These are phyloP conservation scores for Xanthoconium purpureum DNA, from an alignment of 768 basidiomycete genomes.

Conservation along the genomic window DNA sequence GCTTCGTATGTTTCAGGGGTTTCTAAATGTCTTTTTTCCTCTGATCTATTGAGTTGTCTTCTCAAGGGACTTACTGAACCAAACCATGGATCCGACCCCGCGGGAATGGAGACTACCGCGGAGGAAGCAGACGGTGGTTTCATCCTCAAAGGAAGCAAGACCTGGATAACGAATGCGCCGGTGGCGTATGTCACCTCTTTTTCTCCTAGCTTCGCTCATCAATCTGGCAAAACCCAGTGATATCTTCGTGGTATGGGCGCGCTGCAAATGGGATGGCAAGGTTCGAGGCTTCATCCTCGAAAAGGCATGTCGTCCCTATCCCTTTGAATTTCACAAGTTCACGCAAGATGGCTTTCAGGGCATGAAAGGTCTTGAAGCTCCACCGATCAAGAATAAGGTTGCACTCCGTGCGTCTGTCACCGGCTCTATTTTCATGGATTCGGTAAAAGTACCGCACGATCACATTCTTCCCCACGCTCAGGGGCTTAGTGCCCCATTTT, in stretches of 20 bases:
- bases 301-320: constrained; percentile 49
- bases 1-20: constrained; percentile 65
- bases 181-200: constrained; percentile 59
- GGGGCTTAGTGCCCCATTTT: constrained; percentile 84
- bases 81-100: constrained; percentile 95
- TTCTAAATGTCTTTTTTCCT: neutral
- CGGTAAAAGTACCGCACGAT: constrained; percentile 71
- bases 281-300: constrained; percentile 89
- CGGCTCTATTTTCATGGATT: constrained; percentile 90
- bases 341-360: constrained; percentile 46
- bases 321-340: neutral
- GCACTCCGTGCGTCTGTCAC: constrained; percentile 83
- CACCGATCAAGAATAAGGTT: constrained; percentile 89
- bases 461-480: constrained; percentile 73
- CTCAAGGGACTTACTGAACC: constrained; percentile 89
- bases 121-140: constrained; percentile 84
- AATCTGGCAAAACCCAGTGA: constrained; percentile 48
- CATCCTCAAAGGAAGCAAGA: constrained; percentile 87
- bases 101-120: constrained; percentile 95
- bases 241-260: constrained; percentile 91
- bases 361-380: constrained; percentile 75
- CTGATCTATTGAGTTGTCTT: neutral
- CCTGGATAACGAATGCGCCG: constrained; percentile 95
- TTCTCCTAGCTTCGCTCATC: constrained; percentile 7
- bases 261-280: constrained; percentile 90